phyloP scores from a whole-genome alignment of 495 filamentous ascomycete species.

The Penicillium goetzii region DNA sequence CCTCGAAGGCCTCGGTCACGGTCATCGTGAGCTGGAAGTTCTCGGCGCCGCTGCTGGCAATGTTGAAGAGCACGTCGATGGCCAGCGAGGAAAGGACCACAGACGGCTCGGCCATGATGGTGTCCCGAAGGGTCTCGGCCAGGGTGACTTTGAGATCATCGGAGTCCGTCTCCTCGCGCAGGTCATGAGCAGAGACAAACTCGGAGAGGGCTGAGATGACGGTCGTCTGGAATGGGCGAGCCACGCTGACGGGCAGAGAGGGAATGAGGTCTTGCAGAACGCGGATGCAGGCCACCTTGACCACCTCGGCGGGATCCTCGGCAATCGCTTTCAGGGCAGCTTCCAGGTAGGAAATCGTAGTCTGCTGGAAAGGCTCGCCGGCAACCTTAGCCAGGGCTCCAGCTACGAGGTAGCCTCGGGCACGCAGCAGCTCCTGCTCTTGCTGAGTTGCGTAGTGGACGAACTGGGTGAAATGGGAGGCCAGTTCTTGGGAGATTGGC shows the following conservation, averaged over 20 bases:
- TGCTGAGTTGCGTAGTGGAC: constrained; percentile 77
- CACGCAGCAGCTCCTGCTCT: constrained; percentile 70
- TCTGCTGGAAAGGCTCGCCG: constrained; percentile 55
- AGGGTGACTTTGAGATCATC: constrained; percentile 91
- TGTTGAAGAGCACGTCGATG: constrained; percentile 83
- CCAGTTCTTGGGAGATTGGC: constrained; percentile 64
- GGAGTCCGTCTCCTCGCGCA: constrained; percentile 78
- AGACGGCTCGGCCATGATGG: constrained; percentile 74
- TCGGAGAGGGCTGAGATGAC: constrained; percentile 77
- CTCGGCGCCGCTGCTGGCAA: constrained; percentile 82
- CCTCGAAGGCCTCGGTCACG: constrained; percentile 88
- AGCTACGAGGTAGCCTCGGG: constrained; percentile 82
- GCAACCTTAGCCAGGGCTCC: constrained; percentile 68
- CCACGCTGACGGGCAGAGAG: constrained; percentile 54
- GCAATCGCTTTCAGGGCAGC: constrained; percentile 74
- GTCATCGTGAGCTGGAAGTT: constrained; percentile 86
- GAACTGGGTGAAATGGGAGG: constrained; percentile 72
- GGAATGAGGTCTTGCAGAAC: constrained; percentile 81
- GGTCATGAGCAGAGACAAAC: constrained; percentile 76
- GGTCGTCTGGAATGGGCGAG: constrained; percentile 65
- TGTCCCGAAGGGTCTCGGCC: constrained; percentile 82
- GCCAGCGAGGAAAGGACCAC: constrained; percentile 72
- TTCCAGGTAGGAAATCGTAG: constrained; percentile 67
- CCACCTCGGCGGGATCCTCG: constrained; percentile 77
- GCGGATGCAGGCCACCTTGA: constrained; percentile 89